Evolutionary conservation across 2,329 filamentous ascomycete species (phyloP), one percentile per base, ranked within the genome.

Genomic region (Cercospora zeina): DNA sequence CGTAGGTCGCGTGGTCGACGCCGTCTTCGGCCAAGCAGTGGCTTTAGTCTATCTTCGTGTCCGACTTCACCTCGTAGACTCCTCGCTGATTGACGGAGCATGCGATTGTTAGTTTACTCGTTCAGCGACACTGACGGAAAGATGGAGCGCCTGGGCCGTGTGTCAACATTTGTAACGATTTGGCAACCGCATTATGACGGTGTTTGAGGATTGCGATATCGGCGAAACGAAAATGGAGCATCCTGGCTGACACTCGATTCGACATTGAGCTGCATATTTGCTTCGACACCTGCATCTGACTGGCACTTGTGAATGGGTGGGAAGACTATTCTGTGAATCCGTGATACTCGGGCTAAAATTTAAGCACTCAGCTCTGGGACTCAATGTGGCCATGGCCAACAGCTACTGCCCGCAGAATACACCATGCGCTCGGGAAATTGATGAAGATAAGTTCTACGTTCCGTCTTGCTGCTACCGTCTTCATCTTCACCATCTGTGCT

Each of bases 21-120:
- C 49, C 49, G 49, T 51, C 49, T 19, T 51, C 30, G 49, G 49
- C 27, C 49, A 51, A 51, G 27, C 49, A 34, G 24, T 27, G 24
- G 24, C 24, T 27, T 27, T 27, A 27, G 24, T 27, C 24, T 6
- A 3, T 51, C 49, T 51, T 51, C 19, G 19, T 47, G 42, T 19
- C 42, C 42, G 42, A 47, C 42, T 47, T 47, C 42, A 47, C 42
- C 42, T 47, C 42, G 21, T 13, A 34, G 21, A 24, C 42, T 27
- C 21, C 42, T 14, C 13, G 13, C 14, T 21, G 21, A 27, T 11
- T 13, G 5, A 13, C 13, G 42, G 42, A 14, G 42, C 13, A 47
- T 27, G 10, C 42, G 13, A 47, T 24, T 11, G 19, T 14, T 27
- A 27, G 21, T 13, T 27, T 3, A 13, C 11, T 47, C 21, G 11